Percentiles rank a stretch among this genome's conserved stretches.
Evolutionary conservation across 495 filamentous ascomycete genomes (phyloP).

Genomic region (Penicillium antarcticum): DNA sequence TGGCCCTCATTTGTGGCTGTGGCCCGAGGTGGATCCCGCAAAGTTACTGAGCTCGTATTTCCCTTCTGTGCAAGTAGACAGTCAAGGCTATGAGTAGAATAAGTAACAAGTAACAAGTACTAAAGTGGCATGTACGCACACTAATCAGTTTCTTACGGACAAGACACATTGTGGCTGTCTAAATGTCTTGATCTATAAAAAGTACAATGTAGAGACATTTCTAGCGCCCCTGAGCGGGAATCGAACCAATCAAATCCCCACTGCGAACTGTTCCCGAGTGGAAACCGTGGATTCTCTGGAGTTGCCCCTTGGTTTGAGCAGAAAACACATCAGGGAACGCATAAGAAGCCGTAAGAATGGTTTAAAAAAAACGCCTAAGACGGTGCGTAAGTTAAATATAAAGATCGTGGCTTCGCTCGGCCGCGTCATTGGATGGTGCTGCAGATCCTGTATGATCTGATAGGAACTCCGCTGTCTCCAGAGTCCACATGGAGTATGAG

Average conservation of each 20-base stretch:
- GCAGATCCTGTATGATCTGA: conserved; percentile 6
- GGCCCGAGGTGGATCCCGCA: conserved; percentile 4
- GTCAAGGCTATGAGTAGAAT: too few relatives aligned
- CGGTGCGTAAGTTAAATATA: background rate
- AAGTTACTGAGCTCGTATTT: background rate
- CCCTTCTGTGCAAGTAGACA: too few relatives aligned
- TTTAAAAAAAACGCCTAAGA: background rate
- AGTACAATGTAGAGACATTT: background rate
- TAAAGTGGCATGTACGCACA: too few relatives aligned
- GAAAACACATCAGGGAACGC: background rate
- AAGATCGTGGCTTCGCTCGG: conserved; percentile 3
- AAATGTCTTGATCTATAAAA: background rate
- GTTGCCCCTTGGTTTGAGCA: background rate
- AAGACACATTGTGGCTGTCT: background rate
- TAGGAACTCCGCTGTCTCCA: background rate
- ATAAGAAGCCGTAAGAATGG: too few relatives aligned
- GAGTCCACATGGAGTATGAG: too few relatives aligned
- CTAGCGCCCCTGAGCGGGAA: conserved; percentile 15
- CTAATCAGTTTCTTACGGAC: too few relatives aligned
- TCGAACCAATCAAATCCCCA: conserved; percentile 13
- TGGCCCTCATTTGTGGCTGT: background rate
- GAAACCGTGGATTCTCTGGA: conserved; percentile 6
- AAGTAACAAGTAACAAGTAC: too few relatives aligned
- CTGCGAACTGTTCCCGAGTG: conserved; percentile 13
- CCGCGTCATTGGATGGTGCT: conserved; percentile 4